Conservation (phyloP, 2,329 filamentous ascomycete genomes). For the Diplodia sapinea region DNA sequence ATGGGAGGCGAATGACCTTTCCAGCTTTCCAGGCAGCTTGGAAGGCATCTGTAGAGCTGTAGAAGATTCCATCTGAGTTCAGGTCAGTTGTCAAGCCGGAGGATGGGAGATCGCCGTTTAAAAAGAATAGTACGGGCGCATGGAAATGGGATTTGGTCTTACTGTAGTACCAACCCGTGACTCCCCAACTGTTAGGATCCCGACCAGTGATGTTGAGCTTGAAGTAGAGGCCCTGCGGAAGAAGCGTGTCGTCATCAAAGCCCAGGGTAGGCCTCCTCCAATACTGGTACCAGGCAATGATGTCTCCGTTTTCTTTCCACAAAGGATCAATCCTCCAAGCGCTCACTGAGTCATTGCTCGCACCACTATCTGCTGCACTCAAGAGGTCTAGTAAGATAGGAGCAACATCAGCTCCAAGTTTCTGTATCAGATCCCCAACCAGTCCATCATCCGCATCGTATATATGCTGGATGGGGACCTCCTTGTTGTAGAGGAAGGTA, state of each 20-base stretch:
- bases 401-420: not conserved
- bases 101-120: no score
- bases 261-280: slow-evolving; percentile 48
- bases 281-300: slow-evolving; percentile 58
- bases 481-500: slow-evolving; percentile 34
- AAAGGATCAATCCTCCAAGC: slow-evolving; percentile 51
- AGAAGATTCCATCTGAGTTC: slow-evolving; percentile 54
- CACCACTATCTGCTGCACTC: slow-evolving; percentile 45
- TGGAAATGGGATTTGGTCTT: not conserved
- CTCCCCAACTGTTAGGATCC: slow-evolving; percentile 58
- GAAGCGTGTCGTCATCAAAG: slow-evolving; percentile 53
- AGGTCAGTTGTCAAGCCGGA: not conserved
- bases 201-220: slow-evolving; percentile 57
- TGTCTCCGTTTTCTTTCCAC: slow-evolving; percentile 44
- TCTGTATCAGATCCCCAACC: slow-evolving; percentile 50
- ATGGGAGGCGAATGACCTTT: not conserved
- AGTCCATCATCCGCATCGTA: slow-evolving; percentile 45
- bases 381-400: slow-evolving; percentile 35
- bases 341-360: slow-evolving; percentile 51
- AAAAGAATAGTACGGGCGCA: not conserved
- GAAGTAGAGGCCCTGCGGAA: slow-evolving; percentile 54
- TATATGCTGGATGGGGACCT: slow-evolving; percentile 51
- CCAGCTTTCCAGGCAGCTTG: slow-evolving; percentile 50
- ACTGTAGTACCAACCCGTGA: slow-evolving; percentile 61
- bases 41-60: slow-evolving; percentile 57